Evolutionary conservation across 352 stramenopile species (phyloP).

Genomic region (Peronospora belbahrii): DNA sequence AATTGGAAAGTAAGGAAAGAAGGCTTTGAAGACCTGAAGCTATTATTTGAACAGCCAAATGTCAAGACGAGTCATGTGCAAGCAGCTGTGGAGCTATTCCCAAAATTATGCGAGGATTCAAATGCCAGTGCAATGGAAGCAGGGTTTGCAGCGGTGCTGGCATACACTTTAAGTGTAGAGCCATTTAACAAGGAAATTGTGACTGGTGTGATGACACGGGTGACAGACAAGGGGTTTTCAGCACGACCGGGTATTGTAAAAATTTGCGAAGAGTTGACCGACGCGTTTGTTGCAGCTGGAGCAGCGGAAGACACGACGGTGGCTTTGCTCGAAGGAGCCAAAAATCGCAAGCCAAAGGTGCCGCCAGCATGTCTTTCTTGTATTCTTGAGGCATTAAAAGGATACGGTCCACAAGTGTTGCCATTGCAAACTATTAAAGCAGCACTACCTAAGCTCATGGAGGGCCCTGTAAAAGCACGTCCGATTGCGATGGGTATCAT

Average conservation of each 20-base stretch:
- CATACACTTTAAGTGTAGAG: slow-evolving; percentile 55
- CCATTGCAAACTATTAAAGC: slow-evolving; percentile 64
- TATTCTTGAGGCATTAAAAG: slow-evolving; percentile 66
- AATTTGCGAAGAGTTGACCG: slow-evolving; percentile 69
- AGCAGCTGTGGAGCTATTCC: slow-evolving; percentile 51
- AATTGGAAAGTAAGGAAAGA: slow-evolving; percentile 86
- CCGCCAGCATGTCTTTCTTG: slow-evolving; percentile 60
- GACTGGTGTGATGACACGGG: slow-evolving; percentile 53
- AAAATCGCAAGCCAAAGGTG: slow-evolving; percentile 84
- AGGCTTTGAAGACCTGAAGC: slow-evolving; percentile 68
- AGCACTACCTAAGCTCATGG: slow-evolving; percentile 57
- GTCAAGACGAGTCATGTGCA: slow-evolving; percentile 37
- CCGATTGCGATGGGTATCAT: slow-evolving; percentile 73
- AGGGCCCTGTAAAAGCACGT: slow-evolving; percentile 80
- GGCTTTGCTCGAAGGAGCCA: slow-evolving; percentile 73
- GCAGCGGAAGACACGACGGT: slow-evolving; percentile 67
- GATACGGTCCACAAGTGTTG: slow-evolving; percentile 69
- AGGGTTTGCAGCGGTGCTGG: slow-evolving; percentile 60
- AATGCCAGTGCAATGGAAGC: slow-evolving; percentile 81
- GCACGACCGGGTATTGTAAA: slow-evolving; percentile 69
- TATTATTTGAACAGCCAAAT: slow-evolving; percentile 42
- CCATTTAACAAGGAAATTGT: slow-evolving; percentile 71
- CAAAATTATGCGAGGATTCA: slow-evolving; percentile 75
- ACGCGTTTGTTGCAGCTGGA: slow-evolving; percentile 63
- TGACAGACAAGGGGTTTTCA: slow-evolving; percentile 82